phyloP scores from a whole-genome alignment of 2,329 filamentous ascomycete species.

The Akanthomyces dipterigenus region DNA sequence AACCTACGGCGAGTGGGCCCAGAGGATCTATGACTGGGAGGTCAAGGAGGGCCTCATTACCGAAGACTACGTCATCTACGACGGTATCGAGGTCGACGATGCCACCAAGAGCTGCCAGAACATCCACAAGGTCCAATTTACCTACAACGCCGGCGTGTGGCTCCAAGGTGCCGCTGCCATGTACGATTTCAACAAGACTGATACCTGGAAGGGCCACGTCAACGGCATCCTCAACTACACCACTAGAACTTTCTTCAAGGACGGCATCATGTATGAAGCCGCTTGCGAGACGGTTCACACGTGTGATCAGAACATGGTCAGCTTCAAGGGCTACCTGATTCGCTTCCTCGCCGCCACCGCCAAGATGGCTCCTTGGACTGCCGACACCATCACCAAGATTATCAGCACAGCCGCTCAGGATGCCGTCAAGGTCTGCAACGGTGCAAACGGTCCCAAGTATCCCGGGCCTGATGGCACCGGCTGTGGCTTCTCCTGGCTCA shows the following conservation, averaged over 20 bases:
- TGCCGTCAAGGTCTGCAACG: conserved; percentile 46
- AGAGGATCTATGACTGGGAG: conserved; percentile 63
- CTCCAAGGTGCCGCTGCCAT: conserved; percentile 56
- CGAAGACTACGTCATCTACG: conserved; percentile 47
- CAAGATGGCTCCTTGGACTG: conserved; percentile 48
- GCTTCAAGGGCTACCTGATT: conserved; percentile 69
- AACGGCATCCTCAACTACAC: conserved; percentile 50
- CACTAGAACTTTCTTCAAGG: conserved; percentile 46
- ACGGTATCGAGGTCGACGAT: conserved; percentile 33
- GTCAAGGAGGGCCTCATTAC: conserved; percentile 48
- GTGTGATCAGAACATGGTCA: conserved; percentile 66
- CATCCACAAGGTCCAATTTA: conserved; percentile 56
- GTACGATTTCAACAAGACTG: conserved; percentile 50
- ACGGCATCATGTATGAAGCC: conserved; percentile 54
- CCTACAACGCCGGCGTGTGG: conserved; percentile 63
- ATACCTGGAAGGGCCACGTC: conserved; percentile 50
- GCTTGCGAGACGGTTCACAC: conserved; percentile 54
- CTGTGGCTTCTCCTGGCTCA: conserved; percentile 63
- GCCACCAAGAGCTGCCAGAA: conserved; percentile 38
- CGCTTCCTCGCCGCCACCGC: conserved; percentile 57
- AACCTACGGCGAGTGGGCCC: conserved; percentile 73
- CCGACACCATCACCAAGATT: conserved; percentile 42
- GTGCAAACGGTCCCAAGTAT: conserved; percentile 36
- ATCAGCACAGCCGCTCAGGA: conserved; percentile 44
- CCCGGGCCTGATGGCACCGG: conserved; percentile 50